These are phyloP conservation scores for Ophiostoma himal-ulmi DNA, from an alignment of 2,329 filamentous ascomycete genomes.

Conservation along the genomic window DNA sequence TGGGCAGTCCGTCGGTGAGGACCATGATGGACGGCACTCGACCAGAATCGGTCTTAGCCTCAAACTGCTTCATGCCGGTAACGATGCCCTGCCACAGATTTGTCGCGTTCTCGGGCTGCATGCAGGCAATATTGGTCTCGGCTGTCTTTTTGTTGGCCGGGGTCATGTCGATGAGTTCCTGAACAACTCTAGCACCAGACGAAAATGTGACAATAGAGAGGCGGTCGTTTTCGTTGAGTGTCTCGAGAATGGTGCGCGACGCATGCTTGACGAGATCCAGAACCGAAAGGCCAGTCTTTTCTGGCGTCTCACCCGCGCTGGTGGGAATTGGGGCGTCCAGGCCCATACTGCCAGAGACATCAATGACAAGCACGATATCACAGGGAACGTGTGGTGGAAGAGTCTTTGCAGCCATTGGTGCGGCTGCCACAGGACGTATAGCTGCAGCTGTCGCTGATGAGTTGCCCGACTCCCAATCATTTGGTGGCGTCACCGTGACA, in stretches of 20 bases:
- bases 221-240: slow-evolving; percentile 48
- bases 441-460: not conserved
- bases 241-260: slow-evolving; percentile 50
- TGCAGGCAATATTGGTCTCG: slow-evolving; percentile 38
- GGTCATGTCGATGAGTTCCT: slow-evolving; percentile 45
- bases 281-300: slow-evolving; percentile 48
- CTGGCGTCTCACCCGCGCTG: slow-evolving; percentile 35
- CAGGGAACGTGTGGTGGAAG: slow-evolving; percentile 38
- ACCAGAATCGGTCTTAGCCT: slow-evolving; percentile 23
- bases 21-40: slow-evolving; percentile 48
- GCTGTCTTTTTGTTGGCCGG: slow-evolving; percentile 40
- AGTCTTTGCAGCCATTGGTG: slow-evolving; percentile 19
- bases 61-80: slow-evolving; percentile 46
- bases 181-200: slow-evolving; percentile 32
- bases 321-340: slow-evolving; percentile 42
- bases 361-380: slow-evolving; percentile 57
- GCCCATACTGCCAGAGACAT: slow-evolving; percentile 55
- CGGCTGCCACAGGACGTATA: not conserved
- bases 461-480: slow-evolving; percentile 28
- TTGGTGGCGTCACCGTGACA: slow-evolving; percentile 44
- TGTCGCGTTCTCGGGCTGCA: slow-evolving; percentile 39
- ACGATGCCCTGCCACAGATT: slow-evolving; percentile 55
- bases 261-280: slow-evolving; percentile 58
- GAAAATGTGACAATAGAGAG: slow-evolving; percentile 54
- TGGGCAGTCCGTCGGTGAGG: slow-evolving; percentile 51